These are phyloP conservation scores for Spongospora subterranea DNA, from an alignment of 208 protist genomes.

Conservation along the genomic window DNA sequence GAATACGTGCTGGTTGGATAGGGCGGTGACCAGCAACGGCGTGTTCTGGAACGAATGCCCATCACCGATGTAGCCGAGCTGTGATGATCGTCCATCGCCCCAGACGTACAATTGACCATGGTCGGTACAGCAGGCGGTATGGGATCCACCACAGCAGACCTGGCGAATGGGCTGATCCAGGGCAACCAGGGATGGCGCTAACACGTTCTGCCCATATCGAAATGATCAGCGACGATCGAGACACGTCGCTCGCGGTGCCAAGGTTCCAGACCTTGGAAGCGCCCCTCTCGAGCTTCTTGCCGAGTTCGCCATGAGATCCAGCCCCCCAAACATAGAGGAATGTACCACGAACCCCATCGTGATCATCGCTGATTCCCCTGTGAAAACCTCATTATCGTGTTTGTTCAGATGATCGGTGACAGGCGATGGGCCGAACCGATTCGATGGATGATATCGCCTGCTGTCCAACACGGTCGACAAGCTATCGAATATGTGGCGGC, in stretches of 20 bases:
- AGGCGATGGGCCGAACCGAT: neutral
- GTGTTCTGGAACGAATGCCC: neutral
- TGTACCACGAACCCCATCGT: conserved; percentile 26
- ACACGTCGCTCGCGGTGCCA: neutral
- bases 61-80: conserved; percentile 55
- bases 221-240: neutral
- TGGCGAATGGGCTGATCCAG: neutral
- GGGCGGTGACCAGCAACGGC: neutral
- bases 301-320: conserved; percentile 63
- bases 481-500: conserved; percentile 25
- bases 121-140: conserved; percentile 10
- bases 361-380: neutral
- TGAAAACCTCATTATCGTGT: too few relatives aligned
- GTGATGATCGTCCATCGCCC: conserved; percentile 57
- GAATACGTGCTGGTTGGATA: conserved; percentile 15
- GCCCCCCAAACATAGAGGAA: conserved; percentile 65
- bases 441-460: neutral
- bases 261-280: conserved; percentile 51
- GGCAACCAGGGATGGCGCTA: conserved; percentile 48
- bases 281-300: conserved; percentile 15
- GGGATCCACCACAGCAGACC: conserved; percentile 56
- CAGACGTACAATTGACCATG: conserved; percentile 61
- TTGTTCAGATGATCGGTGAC: neutral
- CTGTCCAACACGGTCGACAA: neutral
- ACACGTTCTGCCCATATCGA: neutral